Evolutionary conservation across 2,329 filamentous ascomycete genomes (phyloP).

Genomic region (Achaetomium macrosporum): DNA sequence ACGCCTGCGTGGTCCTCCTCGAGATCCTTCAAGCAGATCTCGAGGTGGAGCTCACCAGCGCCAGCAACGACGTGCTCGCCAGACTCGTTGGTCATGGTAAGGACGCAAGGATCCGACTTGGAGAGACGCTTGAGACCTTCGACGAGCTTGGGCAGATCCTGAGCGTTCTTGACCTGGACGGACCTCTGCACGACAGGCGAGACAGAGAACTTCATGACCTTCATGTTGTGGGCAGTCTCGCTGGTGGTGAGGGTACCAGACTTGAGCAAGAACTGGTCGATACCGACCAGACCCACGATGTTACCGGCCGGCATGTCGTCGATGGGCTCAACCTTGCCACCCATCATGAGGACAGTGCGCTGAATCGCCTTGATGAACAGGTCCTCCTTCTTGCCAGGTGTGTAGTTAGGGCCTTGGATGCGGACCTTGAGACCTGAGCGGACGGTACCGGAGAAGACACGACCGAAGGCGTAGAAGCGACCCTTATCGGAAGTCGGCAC

Average conservation of each 20-base stretch:
- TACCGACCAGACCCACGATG: constrained; percentile 98
- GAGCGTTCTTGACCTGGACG: constrained; percentile 99
- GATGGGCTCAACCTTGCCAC: constrained; percentile 96
- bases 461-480: constrained; percentile 99
- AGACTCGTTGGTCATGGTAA: constrained; percentile 82
- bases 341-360: constrained; percentile 99
- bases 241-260: constrained; percentile 97
- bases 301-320: constrained; percentile 99
- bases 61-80: constrained; percentile 99
- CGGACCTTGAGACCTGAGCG: constrained; percentile 98
- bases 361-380: constrained; percentile 99
- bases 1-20: constrained; percentile 99
- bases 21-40: constrained; percentile 99
- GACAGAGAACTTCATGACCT: constrained; percentile 99
- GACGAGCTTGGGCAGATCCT: constrained; percentile 98
- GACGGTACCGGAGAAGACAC: constrained; percentile 99
- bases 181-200: constrained; percentile 97
- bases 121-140: constrained; percentile 99
- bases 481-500: constrained; percentile 99
- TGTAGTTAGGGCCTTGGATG: constrained; percentile 99
- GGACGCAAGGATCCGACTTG: constrained; percentile 98
- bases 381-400: constrained; percentile 96
- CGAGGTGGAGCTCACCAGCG: constrained; percentile 98
- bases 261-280: constrained; percentile 99
- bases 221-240: constrained; percentile 98